Evolutionary conservation across 2,329 filamentous ascomycete genomes (phyloP).

Genomic region (Stachybotrys chlorohalonatus): DNA sequence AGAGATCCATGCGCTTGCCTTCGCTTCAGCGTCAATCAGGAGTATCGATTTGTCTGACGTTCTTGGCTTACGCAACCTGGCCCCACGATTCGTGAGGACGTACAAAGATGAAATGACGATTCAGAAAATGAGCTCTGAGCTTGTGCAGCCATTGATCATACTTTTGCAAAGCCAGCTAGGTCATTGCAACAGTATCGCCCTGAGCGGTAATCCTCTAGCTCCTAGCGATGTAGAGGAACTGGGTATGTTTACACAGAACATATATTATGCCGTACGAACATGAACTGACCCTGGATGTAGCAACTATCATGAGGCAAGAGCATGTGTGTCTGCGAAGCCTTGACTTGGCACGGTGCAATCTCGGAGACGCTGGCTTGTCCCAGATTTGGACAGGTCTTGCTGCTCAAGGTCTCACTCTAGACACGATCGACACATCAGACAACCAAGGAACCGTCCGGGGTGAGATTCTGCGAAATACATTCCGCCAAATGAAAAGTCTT

Average conservation of each 20-base stretch:
- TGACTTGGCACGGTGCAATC: conserved; percentile 40
- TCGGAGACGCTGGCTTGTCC: conserved; percentile 38
- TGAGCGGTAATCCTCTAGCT: conserved; percentile 41
- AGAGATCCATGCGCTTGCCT: conserved; percentile 46
- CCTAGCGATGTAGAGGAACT: conserved; percentile 38
- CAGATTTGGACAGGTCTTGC: conserved; percentile 38
- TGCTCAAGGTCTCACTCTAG: conserved; percentile 33
- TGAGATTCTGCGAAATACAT: conserved; percentile 32
- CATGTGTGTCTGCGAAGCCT: conserved; percentile 34
- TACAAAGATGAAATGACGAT: conserved; percentile 11
- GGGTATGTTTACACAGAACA: conserved; percentile 20
- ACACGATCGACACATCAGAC: conserved; percentile 41
- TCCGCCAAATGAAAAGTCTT: conserved; percentile 33
- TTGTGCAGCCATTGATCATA: conserved; percentile 39
- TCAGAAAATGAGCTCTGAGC: conserved; percentile 24
- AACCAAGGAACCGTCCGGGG: conserved; percentile 43
- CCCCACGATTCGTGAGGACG: conserved; percentile 11
- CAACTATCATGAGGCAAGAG: conserved; percentile 22
- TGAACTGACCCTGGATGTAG: conserved; percentile 8
- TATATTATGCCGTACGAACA: background rate
- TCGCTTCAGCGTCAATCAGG: conserved; percentile 45
- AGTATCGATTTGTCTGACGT: conserved; percentile 44
- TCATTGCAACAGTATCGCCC: conserved; percentile 39
- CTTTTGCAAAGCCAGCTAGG: conserved; percentile 36
- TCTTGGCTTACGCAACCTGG: conserved; percentile 16